These are phyloP conservation scores for Cyamopsis tetragonoloba DNA, from an alignment of 306 rosid genomes.

Conservation along the genomic window DNA sequence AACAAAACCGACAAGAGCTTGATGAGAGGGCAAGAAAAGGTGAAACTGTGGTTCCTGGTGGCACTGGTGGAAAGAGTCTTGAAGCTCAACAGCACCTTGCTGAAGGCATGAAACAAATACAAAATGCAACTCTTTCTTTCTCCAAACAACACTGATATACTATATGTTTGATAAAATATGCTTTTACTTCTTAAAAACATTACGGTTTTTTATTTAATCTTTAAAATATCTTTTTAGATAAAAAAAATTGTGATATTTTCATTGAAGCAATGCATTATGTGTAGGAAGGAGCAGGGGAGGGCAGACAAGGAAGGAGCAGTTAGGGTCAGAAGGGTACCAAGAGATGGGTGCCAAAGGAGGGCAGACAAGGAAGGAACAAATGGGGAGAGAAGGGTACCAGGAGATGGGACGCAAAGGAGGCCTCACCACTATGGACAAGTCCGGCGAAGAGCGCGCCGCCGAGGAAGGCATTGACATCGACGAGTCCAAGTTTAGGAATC, in stretches of 20 bases:
- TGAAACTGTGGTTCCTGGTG: constrained; percentile 72
- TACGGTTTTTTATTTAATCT: too few relatives aligned
- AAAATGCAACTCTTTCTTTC: constrained; percentile 15
- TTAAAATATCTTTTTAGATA: too few relatives aligned
- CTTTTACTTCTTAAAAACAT: too few relatives aligned
- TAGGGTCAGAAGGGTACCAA: constrained; percentile 60
- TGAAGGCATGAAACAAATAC: constrained; percentile 51
- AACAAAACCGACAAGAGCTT: constrained; percentile 43
- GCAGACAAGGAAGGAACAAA: constrained; percentile 56
- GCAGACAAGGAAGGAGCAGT: constrained; percentile 57
- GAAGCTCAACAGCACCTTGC: constrained; percentile 81
- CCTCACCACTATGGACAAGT: constrained; percentile 47
- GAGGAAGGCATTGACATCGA: constrained; percentile 52
- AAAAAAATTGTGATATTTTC: too few relatives aligned
- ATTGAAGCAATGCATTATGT: neutral
- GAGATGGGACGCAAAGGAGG: constrained; percentile 82
- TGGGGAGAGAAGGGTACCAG: constrained; percentile 47
- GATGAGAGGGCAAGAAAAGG: constrained; percentile 63
- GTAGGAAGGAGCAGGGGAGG: constrained; percentile 68
- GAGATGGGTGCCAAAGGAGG: constrained; percentile 62
- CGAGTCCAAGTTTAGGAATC: constrained; percentile 41
- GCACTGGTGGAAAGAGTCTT: constrained; percentile 79
- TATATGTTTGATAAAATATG: too few relatives aligned
- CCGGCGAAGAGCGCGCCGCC: constrained; percentile 53
- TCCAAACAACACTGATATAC: neutral